Base-by-base conservation (phyloP, 2,329 filamentous ascomycete species). In the Teratosphaeria pseudoeucalypti region DNA sequence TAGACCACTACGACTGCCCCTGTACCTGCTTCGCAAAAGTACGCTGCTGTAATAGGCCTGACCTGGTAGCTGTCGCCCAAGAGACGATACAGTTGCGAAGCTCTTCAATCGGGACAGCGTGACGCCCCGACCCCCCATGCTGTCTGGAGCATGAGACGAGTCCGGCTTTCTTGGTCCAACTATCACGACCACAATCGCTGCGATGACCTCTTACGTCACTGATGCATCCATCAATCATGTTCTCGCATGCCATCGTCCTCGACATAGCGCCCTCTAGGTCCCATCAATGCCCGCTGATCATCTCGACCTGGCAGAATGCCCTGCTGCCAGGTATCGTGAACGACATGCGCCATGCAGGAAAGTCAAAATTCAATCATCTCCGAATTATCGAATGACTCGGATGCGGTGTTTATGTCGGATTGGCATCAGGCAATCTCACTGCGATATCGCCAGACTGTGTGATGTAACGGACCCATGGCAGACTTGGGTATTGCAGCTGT, bases 401-500 rank as follows among this genome's bases (percentile, higher is more conserved):
- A 19, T 49, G 43, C n/a, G 43, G 16, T 19, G 3, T n/a, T 26
- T n/a, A 49, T 19, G 43, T 49, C 19, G 43, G 43, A 23, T 49
- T 49, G 16, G 43, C 88, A 74, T 97, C 92, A n/a, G 92, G 92
- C 75, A 97, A 81, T 68, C 92, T 84, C 62, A 97, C 92, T 29
- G 92, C 91, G 72, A 97, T 97, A 73, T 97, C 92, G 65, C 92
- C 92, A 14, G 91, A 96, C 76, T 97, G 94, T 65, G 92, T 99
- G 71, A 99, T 99, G 77, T 99, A 99, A 70, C 94, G 85, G 29
- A 99, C 94, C 94, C 94, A 99, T 0, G 94, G 94, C 57, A 97
- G 79, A 26, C 92, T 96, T 3, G 92, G 92, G 73, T 99, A 99
- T 94, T 99, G 94, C 65, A 97, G 78, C 92, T 96, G 62, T 37